Evolutionary conservation across 2,329 filamentous ascomycete species (phyloP).

Genomic region (Apiospora aurea): DNA sequence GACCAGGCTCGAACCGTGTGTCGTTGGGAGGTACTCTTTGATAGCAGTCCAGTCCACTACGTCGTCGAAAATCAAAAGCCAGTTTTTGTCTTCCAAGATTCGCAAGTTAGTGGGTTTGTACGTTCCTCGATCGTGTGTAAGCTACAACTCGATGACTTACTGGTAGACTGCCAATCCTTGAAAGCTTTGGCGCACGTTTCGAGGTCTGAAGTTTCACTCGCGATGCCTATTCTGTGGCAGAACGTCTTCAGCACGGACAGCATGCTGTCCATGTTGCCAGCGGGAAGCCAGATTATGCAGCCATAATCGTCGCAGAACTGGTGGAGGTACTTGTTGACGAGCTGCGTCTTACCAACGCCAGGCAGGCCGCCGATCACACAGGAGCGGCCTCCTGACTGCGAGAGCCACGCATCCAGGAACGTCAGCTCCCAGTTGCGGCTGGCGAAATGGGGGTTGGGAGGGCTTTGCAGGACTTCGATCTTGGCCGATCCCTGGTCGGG

Average conservation of each 20-base stretch:
- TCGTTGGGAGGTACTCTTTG: not conserved
- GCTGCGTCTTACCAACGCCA: constrained; percentile 15
- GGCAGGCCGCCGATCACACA: constrained; percentile 5
- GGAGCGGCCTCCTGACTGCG: not conserved
- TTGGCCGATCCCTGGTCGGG: not conserved
- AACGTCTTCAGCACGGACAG: not conserved
- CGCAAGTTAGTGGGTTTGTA: not conserved
- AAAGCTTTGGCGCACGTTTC: not conserved
- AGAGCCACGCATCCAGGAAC: not conserved
- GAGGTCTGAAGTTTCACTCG: no score
- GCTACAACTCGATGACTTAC: not conserved
- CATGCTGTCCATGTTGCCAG: not conserved
- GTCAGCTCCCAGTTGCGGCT: not conserved
- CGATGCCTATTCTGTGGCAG: not conserved
- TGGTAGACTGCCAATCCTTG: not conserved
- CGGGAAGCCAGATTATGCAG: not conserved
- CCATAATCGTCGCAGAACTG: not conserved
- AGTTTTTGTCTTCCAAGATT: not conserved
- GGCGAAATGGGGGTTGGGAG: not conserved
- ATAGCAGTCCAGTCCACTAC: not conserved
- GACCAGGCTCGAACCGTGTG: constrained; percentile 2
- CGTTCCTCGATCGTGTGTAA: not conserved
- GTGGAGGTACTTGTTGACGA: constrained; percentile 7
- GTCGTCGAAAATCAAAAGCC: constrained; percentile 11
- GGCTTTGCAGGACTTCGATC: not conserved